Evolutionary conservation across 805 yeast species (phyloP).

Genomic region (Candida pini): DNA sequence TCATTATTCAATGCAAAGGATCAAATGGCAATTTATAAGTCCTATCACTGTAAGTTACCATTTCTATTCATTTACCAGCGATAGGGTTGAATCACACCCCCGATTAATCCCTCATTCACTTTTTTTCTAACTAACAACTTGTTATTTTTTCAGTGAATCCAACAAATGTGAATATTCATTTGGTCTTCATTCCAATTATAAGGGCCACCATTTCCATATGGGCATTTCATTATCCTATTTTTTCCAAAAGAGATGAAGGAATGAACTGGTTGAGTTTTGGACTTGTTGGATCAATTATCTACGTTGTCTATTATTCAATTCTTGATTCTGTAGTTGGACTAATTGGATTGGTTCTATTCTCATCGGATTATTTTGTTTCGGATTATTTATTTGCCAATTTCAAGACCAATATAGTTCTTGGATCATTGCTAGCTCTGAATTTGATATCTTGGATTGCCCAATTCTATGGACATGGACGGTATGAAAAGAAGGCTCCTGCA

Average conservation of each 20-base stretch:
- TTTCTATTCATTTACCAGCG: too few species aligned
- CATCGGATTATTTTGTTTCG: conserved; percentile 15
- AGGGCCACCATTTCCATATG: conserved; percentile 38
- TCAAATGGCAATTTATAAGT: conserved; percentile 57
- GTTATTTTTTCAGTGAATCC: conserved; percentile 6
- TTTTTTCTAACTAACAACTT: neutral
- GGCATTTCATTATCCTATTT: conserved; percentile 5
- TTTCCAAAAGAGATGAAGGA: too few species aligned
- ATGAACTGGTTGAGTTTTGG: too few species aligned
- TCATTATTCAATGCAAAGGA: conserved; percentile 33
- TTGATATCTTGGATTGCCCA: conserved; percentile 71
- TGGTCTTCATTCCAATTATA: conserved; percentile 72
- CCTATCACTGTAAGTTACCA: conserved; percentile 25
- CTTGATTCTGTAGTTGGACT: conserved; percentile 51
- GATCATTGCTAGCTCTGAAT: conserved; percentile 38
- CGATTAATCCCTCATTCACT: neutral
- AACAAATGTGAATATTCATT: conserved; percentile 69
- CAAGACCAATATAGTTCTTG: conserved; percentile 19
- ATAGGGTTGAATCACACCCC: too few species aligned
- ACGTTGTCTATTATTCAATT: conserved; percentile 50
- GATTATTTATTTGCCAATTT: conserved; percentile 9
- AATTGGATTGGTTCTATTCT: conserved; percentile 34
- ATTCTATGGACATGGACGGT: conserved; percentile 80
- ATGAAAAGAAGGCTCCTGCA: conserved; percentile 84
- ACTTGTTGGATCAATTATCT: too few species aligned